Evolutionary conservation across 441 rosid species (phyloP).

Genomic region (Euphorbia celastroides): DNA sequence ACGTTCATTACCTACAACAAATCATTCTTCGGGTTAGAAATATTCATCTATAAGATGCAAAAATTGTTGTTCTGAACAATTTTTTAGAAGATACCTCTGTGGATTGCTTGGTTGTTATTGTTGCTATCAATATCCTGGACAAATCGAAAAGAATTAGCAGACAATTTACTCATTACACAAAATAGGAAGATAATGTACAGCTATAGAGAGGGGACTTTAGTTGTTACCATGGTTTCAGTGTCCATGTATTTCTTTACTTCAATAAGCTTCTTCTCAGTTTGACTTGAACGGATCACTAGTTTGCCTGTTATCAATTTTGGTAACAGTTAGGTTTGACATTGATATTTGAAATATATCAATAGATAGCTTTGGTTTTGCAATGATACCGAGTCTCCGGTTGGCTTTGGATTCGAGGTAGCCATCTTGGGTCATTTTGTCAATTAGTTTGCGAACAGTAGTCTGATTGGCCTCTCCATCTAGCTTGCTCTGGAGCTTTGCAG

Average conservation of each 20-base stretch:
- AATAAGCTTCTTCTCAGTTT: conserved; percentile 59
- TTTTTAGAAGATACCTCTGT: conserved; percentile 25
- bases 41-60: not conserved
- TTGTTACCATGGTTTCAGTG: conserved; percentile 49
- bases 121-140: conserved; percentile 49
- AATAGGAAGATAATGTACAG: not conserved
- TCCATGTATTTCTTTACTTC: conserved; percentile 65
- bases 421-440: conserved; percentile 67
- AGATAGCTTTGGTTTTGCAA: conserved; percentile 15
- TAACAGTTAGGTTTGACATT: conserved; percentile 1
- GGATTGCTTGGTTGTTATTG: conserved; percentile 21
- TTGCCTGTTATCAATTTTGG: conserved; percentile 45
- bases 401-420: conserved; percentile 76
- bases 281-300: conserved; percentile 65
- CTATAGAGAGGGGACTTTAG: not conserved
- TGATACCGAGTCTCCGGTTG: conserved; percentile 73
- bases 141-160: conserved; percentile 5
- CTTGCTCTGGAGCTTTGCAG: conserved; percentile 66
- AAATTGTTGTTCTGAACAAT: not conserved
- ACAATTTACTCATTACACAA: not conserved
- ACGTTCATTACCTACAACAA: conserved; percentile 29
- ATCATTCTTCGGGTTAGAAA: not conserved
- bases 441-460: conserved; percentile 53
- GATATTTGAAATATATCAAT: not conserved
- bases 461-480: conserved; percentile 72